phyloP scores from a whole-genome alignment of 768 basidiomycete species.

The Tylopilus rubrobrunneus region DNA sequence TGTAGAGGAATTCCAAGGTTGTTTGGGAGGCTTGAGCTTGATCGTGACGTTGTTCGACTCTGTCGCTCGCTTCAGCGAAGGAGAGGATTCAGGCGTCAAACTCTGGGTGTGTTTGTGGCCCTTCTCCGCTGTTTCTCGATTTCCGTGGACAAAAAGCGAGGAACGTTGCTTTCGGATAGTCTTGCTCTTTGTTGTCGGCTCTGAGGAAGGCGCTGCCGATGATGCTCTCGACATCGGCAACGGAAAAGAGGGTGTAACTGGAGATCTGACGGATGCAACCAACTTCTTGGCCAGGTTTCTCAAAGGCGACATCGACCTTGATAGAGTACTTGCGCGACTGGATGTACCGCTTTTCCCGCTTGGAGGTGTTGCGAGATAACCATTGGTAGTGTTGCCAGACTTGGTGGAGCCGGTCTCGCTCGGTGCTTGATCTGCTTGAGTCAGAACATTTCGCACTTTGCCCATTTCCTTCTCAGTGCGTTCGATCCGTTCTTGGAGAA shows the following conservation, averaged over 20 bases:
- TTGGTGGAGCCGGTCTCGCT: conserved; percentile 72
- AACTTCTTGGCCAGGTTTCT: conserved; percentile 73
- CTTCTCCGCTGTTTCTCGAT: conserved; percentile 47
- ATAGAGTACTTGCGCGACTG: conserved; percentile 44
- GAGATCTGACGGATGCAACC: conserved; percentile 43
- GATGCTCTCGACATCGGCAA: conserved; percentile 42
- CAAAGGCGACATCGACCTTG: conserved; percentile 77
- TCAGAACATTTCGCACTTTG: conserved; percentile 54
- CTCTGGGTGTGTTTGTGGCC: conserved; percentile 70
- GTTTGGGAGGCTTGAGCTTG: conserved; percentile 40
- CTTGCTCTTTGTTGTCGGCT: conserved; percentile 37
- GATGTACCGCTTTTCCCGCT: conserved; percentile 41
- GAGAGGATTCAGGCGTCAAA: conserved; percentile 66
- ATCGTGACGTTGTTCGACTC: conserved; percentile 39
- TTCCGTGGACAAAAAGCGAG: conserved; percentile 56
- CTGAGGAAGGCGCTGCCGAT: conserved; percentile 45
- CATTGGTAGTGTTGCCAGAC: conserved; percentile 55
- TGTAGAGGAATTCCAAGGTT: conserved; percentile 80
- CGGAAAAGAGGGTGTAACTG: conserved; percentile 41
- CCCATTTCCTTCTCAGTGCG: conserved; percentile 85
- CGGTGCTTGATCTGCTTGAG: conserved; percentile 44
- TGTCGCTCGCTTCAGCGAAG: conserved; percentile 33
- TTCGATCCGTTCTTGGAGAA: conserved; percentile 71
- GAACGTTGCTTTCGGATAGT: conserved; percentile 52
- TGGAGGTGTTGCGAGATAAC: conserved; percentile 64